phyloP scores from a whole-genome alignment of 2,329 filamentous ascomycete species.

The Dothideomycetidae sp. region DNA sequence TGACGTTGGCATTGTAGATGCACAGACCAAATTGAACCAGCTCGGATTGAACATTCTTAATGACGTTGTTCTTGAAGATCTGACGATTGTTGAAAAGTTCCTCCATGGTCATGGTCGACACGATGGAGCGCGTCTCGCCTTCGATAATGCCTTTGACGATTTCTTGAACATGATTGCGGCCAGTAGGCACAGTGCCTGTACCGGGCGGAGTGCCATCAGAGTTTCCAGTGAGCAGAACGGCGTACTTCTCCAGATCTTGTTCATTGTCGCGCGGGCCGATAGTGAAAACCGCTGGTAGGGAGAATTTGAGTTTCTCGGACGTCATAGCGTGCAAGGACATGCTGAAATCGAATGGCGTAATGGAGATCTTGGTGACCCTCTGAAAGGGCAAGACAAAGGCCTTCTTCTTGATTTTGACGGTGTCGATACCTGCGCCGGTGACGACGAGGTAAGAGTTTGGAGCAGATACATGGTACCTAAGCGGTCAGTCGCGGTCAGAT shows the following conservation, averaged over 20 bases:
- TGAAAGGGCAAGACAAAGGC: conserved; percentile 59
- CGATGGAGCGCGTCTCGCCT: conserved; percentile 70
- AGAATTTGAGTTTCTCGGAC: conserved; percentile 71
- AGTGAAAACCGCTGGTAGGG: conserved; percentile 71
- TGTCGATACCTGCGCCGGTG: conserved; percentile 62
- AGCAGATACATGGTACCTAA: conserved; percentile 50
- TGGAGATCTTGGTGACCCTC: conserved; percentile 37
- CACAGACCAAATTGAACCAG: conserved; percentile 62
- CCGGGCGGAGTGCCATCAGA: conserved; percentile 31
- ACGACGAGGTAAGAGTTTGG: conserved; percentile 79
- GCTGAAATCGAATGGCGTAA: conserved; percentile 54
- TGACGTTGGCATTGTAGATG: conserved; percentile 61
- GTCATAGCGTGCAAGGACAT: conserved; percentile 82
- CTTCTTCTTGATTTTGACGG: conserved; percentile 66
- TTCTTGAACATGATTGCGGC: conserved; percentile 57
- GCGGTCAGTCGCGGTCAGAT: conserved; percentile 1
- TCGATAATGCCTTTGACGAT: conserved; percentile 87
- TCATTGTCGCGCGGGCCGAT: conserved; percentile 63
- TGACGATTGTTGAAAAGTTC: conserved; percentile 70
- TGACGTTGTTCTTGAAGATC: conserved; percentile 57
- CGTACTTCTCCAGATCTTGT: conserved; percentile 65
- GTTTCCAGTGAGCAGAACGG: conserved; percentile 58
- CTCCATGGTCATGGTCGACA: conserved; percentile 85
- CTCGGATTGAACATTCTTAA: conserved; percentile 56
- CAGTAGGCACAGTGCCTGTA: conserved; percentile 27